These are phyloP conservation scores for Colletotrichum cereale DNA, from an alignment of 2,329 filamentous ascomycete species.

Conservation along the genomic window DNA sequence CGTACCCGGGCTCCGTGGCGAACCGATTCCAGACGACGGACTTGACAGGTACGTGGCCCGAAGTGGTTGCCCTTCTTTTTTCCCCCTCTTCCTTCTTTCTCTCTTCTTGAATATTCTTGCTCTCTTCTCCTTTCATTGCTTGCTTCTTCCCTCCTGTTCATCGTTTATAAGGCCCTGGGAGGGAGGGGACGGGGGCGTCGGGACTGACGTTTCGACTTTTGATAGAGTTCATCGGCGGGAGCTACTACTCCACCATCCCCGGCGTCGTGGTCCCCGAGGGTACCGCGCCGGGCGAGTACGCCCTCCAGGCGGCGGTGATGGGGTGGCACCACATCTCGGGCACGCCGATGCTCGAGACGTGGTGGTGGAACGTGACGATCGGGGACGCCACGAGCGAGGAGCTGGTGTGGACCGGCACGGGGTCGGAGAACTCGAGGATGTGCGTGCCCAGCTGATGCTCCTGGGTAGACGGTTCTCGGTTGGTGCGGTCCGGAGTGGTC, in stretches of 20 bases:
- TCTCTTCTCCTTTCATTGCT: not conserved
- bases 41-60: not conserved
- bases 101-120: not conserved
- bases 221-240: not conserved
- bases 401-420: not conserved
- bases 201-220: not conserved
- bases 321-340: not conserved
- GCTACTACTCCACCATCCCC: conserved; percentile 15
- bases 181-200: no score
- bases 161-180: no score
- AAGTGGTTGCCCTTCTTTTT: not conserved
- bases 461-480: no score
- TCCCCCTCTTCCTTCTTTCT: not conserved
- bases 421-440: not conserved
- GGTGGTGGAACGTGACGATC: conserved; percentile 23
- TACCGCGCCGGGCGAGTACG: not conserved
- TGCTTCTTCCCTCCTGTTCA: no score
- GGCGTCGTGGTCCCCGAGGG: conserved; percentile 4
- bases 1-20: conserved; percentile 9
- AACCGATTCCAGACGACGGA: conserved; percentile 1
- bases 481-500: no score
- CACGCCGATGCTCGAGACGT: conserved; percentile 4
- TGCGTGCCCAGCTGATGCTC: not conserved
- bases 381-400: conserved; percentile 23
- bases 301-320: conserved; percentile 16